Evolutionary conservation across 352 stramenopile species (phyloP).

Genomic region (Globisporangium viniferum): DNA sequence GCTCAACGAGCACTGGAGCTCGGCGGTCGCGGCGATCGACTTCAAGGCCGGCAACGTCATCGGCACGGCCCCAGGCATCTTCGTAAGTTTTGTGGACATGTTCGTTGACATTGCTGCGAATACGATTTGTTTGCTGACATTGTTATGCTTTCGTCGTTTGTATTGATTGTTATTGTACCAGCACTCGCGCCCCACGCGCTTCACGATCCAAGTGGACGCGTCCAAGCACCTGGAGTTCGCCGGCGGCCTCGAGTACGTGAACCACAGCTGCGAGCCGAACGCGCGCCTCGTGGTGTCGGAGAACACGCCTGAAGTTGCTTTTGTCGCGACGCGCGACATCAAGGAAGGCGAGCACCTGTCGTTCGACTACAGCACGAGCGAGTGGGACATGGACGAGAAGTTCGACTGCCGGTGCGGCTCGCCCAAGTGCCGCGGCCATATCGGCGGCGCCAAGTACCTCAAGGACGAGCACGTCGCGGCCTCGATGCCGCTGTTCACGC

Average conservation of each 20-base stretch:
- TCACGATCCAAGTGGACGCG: constrained; percentile 77
- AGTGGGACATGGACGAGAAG: constrained; percentile 92
- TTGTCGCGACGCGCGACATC: constrained; percentile 77
- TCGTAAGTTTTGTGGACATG: constrained; percentile 40
- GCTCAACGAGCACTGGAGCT: constrained; percentile 72
- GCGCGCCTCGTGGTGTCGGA: constrained; percentile 77
- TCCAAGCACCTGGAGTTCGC: constrained; percentile 83
- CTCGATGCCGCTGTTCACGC: constrained; percentile 66
- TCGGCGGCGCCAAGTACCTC: constrained; percentile 82
- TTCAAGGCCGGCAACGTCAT: constrained; percentile 67
- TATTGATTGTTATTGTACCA: not conserved
- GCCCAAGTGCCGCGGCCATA: constrained; percentile 55
- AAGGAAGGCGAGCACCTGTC: constrained; percentile 69
- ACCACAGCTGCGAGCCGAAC: constrained; percentile 87
- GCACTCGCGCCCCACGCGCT: constrained; percentile 69
- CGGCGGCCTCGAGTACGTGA: constrained; percentile 84
- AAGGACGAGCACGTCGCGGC: constrained; percentile 44
- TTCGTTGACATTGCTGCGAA: not conserved
- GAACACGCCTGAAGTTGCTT: constrained; percentile 63
- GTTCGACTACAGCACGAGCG: constrained; percentile 89
- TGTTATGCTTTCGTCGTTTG: not conserved
- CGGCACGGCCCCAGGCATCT: constrained; percentile 58
- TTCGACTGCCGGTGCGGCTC: constrained; percentile 83
- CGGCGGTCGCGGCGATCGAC: constrained; percentile 61
- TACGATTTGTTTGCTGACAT: not conserved